These are phyloP conservation scores for Ophiostoma triangulosporum DNA, from an alignment of 2,329 filamentous ascomycete species.

Conservation along the genomic window DNA sequence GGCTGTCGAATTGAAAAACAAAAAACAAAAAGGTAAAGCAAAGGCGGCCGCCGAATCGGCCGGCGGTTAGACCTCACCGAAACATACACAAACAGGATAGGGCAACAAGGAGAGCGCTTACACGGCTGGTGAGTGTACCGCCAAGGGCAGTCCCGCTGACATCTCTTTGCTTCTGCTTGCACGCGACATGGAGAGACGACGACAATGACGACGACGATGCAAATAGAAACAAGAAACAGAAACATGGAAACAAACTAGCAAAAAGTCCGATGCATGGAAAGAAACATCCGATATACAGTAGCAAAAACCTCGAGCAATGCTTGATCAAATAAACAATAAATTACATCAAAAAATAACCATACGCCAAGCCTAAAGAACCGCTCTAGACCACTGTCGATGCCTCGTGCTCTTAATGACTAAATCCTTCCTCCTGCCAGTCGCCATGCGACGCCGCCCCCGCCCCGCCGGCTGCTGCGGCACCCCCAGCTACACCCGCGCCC, in stretches of 20 bases:
- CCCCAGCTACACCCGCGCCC: constrained; percentile 21
- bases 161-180: too few species aligned
- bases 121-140: neutral
- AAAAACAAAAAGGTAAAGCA: too few species aligned
- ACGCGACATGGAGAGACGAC: too few species aligned
- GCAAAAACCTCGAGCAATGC: too few species aligned
- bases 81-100: neutral
- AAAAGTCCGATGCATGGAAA: neutral
- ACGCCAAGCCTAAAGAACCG: neutral
- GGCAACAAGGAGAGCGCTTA: neutral
- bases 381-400: neutral
- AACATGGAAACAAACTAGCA: neutral
- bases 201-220: neutral
- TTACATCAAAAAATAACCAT: neutral
- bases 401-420: constrained; percentile 25
- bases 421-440: constrained; percentile 52
- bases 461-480: constrained; percentile 20
- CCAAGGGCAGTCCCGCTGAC: too few species aligned
- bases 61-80: constrained; percentile 5
- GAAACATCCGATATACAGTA: too few species aligned
- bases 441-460: constrained; percentile 25
- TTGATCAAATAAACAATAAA: too few species aligned
- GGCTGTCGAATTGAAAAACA: too few species aligned
- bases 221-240: neutral
- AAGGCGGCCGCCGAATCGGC: constrained; percentile 3